These are phyloP conservation scores for Aspergillus bridgeri DNA, from an alignment of 495 filamentous ascomycete genomes.

Conservation along the genomic window DNA sequence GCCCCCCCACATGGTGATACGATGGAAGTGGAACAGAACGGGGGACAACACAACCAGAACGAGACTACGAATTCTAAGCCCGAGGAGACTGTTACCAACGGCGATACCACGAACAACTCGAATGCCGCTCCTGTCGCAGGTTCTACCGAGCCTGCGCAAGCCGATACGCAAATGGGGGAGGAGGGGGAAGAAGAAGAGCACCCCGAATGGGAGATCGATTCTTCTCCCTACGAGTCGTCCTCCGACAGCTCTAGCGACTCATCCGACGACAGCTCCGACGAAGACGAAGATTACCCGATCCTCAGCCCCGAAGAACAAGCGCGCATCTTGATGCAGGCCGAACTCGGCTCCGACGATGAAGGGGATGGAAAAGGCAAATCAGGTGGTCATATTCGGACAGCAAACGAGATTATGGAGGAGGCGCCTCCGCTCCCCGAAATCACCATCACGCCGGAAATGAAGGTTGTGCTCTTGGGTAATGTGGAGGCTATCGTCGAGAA, in stretches of 20 bases:
- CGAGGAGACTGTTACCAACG: background rate
- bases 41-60: constrained; percentile 9
- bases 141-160: constrained; percentile 9
- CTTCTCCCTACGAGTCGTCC: constrained; percentile 58
- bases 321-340: constrained; percentile 73
- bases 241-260: constrained; percentile 51
- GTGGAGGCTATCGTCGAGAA: constrained; percentile 74
- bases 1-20: constrained; percentile 15
- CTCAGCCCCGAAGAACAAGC: constrained; percentile 76
- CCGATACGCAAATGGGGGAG: constrained; percentile 12
- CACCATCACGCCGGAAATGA: constrained; percentile 67
- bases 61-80: constrained; percentile 7
- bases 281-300: constrained; percentile 67
- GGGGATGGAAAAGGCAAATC: constrained; percentile 50
- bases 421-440: constrained; percentile 70
- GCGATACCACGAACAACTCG: background rate
- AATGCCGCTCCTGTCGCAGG: background rate
- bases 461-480: constrained; percentile 66
- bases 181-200: constrained; percentile 57
- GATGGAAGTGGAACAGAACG: constrained; percentile 35
- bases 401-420: constrained; percentile 70
- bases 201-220: constrained; percentile 71
- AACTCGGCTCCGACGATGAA: constrained; percentile 68
- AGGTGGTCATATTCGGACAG: constrained; percentile 54
- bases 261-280: constrained; percentile 60